Percentiles rank a stretch among this genome's conserved stretches.
Conservation (phyloP, 2,329 filamentous ascomycete species). For the Setomelanomma holmii region DNA sequence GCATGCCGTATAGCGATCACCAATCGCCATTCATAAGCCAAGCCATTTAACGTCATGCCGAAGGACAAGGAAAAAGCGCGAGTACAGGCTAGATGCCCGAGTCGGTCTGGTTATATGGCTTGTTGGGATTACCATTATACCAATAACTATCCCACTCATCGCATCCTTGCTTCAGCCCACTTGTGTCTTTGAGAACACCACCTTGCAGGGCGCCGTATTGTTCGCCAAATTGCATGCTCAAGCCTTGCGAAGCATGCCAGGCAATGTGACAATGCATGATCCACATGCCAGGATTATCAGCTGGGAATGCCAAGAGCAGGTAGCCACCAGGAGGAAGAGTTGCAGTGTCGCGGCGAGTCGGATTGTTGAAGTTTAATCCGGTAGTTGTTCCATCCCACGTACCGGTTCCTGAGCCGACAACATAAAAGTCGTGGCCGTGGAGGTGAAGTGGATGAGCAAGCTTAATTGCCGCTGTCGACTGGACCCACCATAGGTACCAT, state of each 20-base stretch:
- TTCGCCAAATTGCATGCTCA: constrained; percentile 63
- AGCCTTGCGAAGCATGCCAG: constrained; percentile 46
- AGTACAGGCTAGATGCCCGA: constrained; percentile 32
- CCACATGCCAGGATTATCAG: constrained; percentile 59
- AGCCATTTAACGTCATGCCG: not conserved
- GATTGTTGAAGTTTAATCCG: constrained; percentile 47
- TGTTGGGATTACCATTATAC: constrained; percentile 27
- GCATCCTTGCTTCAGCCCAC: constrained; percentile 36
- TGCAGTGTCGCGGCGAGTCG: constrained; percentile 49
- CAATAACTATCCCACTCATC: constrained; percentile 43
- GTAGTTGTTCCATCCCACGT: constrained; percentile 44
- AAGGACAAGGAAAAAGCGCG: not conserved
- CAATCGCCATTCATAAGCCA: not conserved
- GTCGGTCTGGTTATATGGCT: constrained; percentile 43
- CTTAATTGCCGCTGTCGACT: constrained; percentile 43
- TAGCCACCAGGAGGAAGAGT: constrained; percentile 49
- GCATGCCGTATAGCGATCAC: not conserved
- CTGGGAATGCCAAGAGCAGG: constrained; percentile 60
- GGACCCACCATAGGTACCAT: constrained; percentile 60
- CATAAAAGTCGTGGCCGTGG: constrained; percentile 54
- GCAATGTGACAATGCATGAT: constrained; percentile 47
- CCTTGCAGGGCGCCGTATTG: constrained; percentile 32
- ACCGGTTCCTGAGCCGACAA: constrained; percentile 46
- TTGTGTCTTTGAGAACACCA: constrained; percentile 25
- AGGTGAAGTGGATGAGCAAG: constrained; percentile 53